Percentiles rank a stretch among this genome's conserved stretches.
Evolutionary conservation across 768 basidiomycete genomes (phyloP).

Genomic region (Termitomyces sp.): DNA sequence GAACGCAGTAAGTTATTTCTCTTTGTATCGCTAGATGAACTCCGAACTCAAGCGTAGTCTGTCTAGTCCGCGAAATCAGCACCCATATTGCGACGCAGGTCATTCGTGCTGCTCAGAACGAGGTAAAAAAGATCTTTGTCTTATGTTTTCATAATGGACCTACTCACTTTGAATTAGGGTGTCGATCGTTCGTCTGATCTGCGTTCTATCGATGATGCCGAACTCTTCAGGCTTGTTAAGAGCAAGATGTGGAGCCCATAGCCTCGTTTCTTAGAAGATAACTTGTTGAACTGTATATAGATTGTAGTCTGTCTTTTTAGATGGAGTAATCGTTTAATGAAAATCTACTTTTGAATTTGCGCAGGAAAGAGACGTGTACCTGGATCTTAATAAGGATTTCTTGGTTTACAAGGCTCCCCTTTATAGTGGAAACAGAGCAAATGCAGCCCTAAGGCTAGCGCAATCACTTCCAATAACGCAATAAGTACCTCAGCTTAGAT

Average conservation of each 20-base stretch:
- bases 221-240: constrained; percentile 48
- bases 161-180: constrained; percentile 26
- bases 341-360: not conserved
- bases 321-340: not conserved
- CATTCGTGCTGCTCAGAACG: constrained; percentile 75
- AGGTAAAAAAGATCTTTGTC: constrained; percentile 31
- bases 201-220: constrained; percentile 48
- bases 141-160: not conserved
- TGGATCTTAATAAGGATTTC: not conserved
- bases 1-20: constrained; percentile 47
- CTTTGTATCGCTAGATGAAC: not conserved
- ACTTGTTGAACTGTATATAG: not conserved
- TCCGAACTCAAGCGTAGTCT: constrained; percentile 1
- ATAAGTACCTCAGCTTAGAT: no score
- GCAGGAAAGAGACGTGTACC: not conserved
- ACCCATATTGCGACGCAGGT: constrained; percentile 67
- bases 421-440: not conserved
- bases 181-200: constrained; percentile 52
- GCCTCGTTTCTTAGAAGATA: constrained; percentile 1
- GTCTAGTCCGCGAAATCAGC: constrained; percentile 73
- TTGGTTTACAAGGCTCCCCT: not conserved
- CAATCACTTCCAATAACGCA: not conserved
- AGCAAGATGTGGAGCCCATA: constrained; percentile 72
- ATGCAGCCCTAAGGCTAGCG: no score
- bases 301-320: not conserved